Conservation (phyloP, 352 stramenopile genomes). For the Phytophthora europaea region DNA sequence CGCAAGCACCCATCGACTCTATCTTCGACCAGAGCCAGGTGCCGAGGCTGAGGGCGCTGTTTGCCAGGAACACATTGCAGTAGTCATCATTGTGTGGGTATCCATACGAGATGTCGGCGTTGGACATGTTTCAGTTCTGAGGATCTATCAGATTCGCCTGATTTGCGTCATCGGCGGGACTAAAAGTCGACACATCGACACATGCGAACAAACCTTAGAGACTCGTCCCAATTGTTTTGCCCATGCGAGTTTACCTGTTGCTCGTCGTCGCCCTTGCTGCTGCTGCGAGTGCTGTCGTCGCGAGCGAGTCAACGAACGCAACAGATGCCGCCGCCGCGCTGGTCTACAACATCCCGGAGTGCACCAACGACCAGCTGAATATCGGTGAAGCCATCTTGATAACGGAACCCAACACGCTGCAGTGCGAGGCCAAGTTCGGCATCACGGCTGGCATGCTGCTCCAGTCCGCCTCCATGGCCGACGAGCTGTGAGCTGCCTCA, state of each 20-base stretch:
- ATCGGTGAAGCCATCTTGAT: slow-evolving; percentile 45
- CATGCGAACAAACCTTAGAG: not conserved
- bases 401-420: slow-evolving; percentile 57
- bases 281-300: not conserved
- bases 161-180: not conserved
- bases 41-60: slow-evolving; percentile 31
- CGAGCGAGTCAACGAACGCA: slow-evolving; percentile 11
- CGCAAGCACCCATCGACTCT: slow-evolving; percentile 51
- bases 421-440: slow-evolving; percentile 49
- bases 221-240: slow-evolving; percentile 21
- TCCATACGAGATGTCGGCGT: too few species aligned
- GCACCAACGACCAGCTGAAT: slow-evolving; percentile 47
- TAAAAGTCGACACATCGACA: not conserved
- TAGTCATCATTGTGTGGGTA: not conserved
- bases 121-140: too few species aligned
- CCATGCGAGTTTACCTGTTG: slow-evolving; percentile 2
- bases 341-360: slow-evolving; percentile 48
- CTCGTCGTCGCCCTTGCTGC: not conserved
- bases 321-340: slow-evolving; percentile 12
- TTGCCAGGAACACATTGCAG: slow-evolving; percentile 13
- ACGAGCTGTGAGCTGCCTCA: slow-evolving; percentile 55
- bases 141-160: too few species aligned
- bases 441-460: slow-evolving; percentile 55
- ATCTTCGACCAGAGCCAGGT: slow-evolving; percentile 70
- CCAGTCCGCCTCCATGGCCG: slow-evolving; percentile 34